Percentiles rank a stretch among this genome's conserved stretches.
phyloP scores from a whole-genome alignment of 2,329 filamentous ascomycete species.

The Cladophialophora chaetospira region DNA sequence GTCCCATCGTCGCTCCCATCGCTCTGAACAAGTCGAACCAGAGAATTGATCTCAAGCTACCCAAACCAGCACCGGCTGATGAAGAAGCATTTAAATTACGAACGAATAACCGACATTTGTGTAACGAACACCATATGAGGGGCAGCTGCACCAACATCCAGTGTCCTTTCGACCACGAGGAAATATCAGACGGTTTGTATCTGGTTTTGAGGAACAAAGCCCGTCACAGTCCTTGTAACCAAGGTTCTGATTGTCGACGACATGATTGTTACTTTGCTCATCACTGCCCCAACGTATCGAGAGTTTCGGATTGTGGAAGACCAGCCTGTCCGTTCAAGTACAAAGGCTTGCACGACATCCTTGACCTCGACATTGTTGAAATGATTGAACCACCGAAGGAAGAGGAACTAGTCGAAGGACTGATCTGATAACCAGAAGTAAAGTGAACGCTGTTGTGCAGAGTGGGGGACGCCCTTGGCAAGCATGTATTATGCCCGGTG shows the following conservation, averaged over 20 bases:
- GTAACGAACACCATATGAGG: constrained; percentile 29
- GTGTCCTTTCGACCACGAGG: constrained; percentile 48
- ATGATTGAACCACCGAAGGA: constrained; percentile 12
- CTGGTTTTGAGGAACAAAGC: constrained; percentile 49
- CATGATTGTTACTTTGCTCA: constrained; percentile 52
- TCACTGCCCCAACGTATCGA: constrained; percentile 28
- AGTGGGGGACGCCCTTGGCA: constrained; percentile 5
- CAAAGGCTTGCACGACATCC: constrained; percentile 17
- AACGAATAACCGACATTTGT: constrained; percentile 17
- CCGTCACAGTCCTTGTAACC: constrained; percentile 47
- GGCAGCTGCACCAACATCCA: constrained; percentile 36
- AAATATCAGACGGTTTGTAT: constrained; percentile 43
- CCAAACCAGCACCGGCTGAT: constrained; percentile 14
- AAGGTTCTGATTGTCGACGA: constrained; percentile 45
- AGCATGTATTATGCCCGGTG: not conserved
- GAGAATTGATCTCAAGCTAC: constrained; percentile 27
- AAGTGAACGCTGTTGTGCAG: too few species aligned
- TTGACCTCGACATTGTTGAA: constrained; percentile 18
- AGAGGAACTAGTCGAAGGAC: not conserved
- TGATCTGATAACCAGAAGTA: too few species aligned
- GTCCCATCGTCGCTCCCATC: constrained; percentile 22
- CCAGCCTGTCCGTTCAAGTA: constrained; percentile 16
- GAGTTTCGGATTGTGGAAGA: constrained; percentile 16
- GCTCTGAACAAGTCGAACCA: constrained; percentile 24
- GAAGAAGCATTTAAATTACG: constrained; percentile 20